Conservation (phyloP, 2,329 filamentous ascomycete species). For the Aspergillus viridinutans region DNA sequence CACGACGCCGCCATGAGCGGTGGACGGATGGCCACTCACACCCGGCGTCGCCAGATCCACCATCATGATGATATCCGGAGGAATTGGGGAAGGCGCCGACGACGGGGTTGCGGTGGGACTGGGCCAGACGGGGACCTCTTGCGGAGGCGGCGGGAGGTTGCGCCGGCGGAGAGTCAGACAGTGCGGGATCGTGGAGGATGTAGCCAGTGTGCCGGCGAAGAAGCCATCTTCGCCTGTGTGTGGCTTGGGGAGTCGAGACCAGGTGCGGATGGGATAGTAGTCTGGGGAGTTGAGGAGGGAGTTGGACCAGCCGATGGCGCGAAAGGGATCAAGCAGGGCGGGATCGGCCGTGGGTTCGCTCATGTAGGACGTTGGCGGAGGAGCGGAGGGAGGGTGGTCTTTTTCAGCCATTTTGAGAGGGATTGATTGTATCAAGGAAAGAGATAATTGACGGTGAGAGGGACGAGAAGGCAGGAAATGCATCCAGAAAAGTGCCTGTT, state of each 20-base stretch:
- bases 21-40: slow-evolving; percentile 36
- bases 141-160: slow-evolving; percentile 19
- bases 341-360: background rate
- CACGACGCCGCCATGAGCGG: slow-evolving; percentile 39
- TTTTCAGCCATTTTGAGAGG: background rate
- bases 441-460: background rate
- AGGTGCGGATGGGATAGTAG: slow-evolving; percentile 38
- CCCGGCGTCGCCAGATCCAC: slow-evolving; percentile 32
- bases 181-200: slow-evolving; percentile 38
- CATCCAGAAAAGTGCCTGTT: background rate
- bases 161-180: slow-evolving; percentile 36
- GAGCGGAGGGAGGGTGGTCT: slow-evolving; percentile 1
- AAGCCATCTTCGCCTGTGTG: slow-evolving; percentile 42
- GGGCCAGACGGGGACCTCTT: slow-evolving; percentile 22
- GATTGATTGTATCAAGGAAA: background rate
- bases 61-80: slow-evolving; percentile 37
- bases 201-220: slow-evolving; percentile 38
- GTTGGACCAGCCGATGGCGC: slow-evolving; percentile 26
- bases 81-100: slow-evolving; percentile 18
- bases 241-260: slow-evolving; percentile 37
- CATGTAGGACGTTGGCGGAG: background rate
- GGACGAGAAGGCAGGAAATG: background rate
- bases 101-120: slow-evolving; percentile 19
- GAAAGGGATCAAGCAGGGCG: slow-evolving; percentile 21
- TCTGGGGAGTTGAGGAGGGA: slow-evolving; percentile 29